Base-by-base conservation (phyloP, 805 yeast genomes). In the Pichia cabralensis region DNA sequence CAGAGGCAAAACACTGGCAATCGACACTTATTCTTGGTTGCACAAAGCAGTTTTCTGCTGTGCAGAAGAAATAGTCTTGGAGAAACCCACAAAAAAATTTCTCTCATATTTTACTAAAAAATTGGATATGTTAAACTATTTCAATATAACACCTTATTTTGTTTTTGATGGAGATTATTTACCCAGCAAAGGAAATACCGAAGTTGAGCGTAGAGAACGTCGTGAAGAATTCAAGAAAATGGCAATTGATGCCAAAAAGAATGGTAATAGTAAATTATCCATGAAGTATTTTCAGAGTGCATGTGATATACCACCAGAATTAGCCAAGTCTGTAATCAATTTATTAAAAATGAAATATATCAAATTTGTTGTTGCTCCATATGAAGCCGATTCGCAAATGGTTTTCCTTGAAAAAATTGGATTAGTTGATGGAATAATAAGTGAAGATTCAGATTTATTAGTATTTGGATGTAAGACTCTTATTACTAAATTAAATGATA, bases 361-460 rank as follows among this genome's bases (percentile, higher is more conserved):
- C 31, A 69, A 66, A 39, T 89, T 72, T 48, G 71, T 92, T 7
- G 98, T 92, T 8, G 97, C 99, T 0, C 99, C 99, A 0, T 92
- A 85, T 53, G 99, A 92, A 59, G 98, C 98, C 1, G 99, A 92
- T 55, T 80, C 98, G 1, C 98, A 92, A 55, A 74, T 92, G 80
- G 97, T 88, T 8, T 85, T 77, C 48, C 65, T 92, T 28, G 97
- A 89, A 52, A 71, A 74, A 39, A 43, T 58, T 0, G 89, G 89
- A 0, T 34, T 74, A 1, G 89, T 85, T 6, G 80, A 85, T 41
- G 97, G 89, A 0, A 82, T 92, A 5, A 65, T 92, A 8, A 79
- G 95, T 27, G 99, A 92, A 51, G 99, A 92, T 53, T 86, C 96
- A 1, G 99, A 92, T 60, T 64, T 92, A 44, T 61, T 92, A 16